phyloP scores from a whole-genome alignment of 805 yeast species.

The Candida nitratophila region DNA sequence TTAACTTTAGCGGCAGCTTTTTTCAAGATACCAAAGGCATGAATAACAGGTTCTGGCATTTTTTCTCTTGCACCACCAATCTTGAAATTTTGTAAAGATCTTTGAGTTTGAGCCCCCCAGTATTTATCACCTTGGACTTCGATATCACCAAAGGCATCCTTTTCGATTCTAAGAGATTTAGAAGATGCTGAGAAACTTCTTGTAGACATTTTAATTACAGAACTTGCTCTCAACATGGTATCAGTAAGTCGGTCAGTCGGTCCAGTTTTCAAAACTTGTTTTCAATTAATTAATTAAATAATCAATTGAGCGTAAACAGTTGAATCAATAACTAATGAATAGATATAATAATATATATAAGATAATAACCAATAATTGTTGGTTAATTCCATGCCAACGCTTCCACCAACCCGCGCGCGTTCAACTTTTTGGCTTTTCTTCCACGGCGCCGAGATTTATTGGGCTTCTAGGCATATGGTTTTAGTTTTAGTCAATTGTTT shows the following conservation, averaged over 20 bases:
- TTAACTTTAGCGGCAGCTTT: constrained; percentile 93
- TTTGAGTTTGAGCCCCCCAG: constrained; percentile 98
- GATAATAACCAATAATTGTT: no score
- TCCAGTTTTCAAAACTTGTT: not conserved
- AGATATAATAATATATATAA: no score
- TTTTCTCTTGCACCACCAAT: constrained; percentile 90
- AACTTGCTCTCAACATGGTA: not conserved
- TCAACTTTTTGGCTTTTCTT: no score
- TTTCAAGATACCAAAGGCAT: constrained; percentile 90
- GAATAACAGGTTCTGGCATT: constrained; percentile 86
- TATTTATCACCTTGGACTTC: constrained; percentile 81
- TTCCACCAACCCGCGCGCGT: no score
- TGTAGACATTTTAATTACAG: constrained; percentile 7
- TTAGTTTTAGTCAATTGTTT: no score
- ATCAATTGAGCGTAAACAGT: no score
- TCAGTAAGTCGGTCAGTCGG: not conserved
- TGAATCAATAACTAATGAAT: no score
- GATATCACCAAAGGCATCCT: constrained; percentile 96
- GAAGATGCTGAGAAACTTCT: constrained; percentile 22
- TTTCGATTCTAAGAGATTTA: constrained; percentile 55
- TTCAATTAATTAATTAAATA: no score
- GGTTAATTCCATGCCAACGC: no score
- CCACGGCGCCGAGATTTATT: no score
- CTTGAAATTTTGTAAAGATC: constrained; percentile 89
- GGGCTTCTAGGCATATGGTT: no score